These are phyloP conservation scores for Globisporangium spiculum DNA, from an alignment of 352 stramenopile species.

Conservation along the genomic window DNA sequence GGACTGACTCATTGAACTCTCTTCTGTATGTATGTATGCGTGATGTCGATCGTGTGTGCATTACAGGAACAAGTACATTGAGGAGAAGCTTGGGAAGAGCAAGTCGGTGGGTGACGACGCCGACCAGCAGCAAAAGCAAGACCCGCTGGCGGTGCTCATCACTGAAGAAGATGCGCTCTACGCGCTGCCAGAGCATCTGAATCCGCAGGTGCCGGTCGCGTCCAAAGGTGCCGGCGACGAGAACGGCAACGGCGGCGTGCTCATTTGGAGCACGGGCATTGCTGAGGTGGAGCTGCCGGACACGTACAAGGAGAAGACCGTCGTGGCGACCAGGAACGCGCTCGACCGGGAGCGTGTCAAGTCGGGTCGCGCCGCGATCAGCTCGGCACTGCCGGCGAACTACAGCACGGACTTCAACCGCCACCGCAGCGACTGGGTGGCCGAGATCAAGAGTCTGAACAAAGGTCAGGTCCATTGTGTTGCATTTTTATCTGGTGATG, in stretches of 20 bases:
- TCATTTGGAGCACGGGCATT: slow-evolving; percentile 78
- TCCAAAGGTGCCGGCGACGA: slow-evolving; percentile 33
- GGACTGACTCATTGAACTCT: not conserved
- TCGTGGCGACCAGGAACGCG: slow-evolving; percentile 46
- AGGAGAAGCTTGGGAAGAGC: slow-evolving; percentile 64
- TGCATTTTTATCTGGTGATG: not conserved
- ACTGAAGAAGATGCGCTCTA: slow-evolving; percentile 71
- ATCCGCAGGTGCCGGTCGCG: slow-evolving; percentile 36
- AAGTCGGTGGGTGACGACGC: slow-evolving; percentile 10
- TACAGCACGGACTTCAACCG: slow-evolving; percentile 80
- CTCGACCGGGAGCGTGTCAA: slow-evolving; percentile 31
- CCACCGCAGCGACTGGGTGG: slow-evolving; percentile 61
- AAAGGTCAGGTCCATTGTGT: slow-evolving; percentile 33
- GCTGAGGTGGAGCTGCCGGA: slow-evolving; percentile 72
- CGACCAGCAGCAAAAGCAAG: not conserved
- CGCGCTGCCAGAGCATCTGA: slow-evolving; percentile 54
- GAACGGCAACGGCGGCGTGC: slow-evolving; percentile 53
- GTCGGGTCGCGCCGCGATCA: slow-evolving; percentile 20
- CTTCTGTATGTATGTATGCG: not conserved
- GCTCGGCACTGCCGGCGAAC: slow-evolving; percentile 62
- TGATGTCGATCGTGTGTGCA: not conserved
- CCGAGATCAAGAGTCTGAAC: slow-evolving; percentile 63
- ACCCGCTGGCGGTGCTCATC: slow-evolving; percentile 15
- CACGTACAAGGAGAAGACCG: slow-evolving; percentile 47
- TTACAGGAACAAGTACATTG: slow-evolving; percentile 77